Conservation (phyloP, 2,329 filamentous ascomycete species). For the Fonsecaea monophora region DNA sequence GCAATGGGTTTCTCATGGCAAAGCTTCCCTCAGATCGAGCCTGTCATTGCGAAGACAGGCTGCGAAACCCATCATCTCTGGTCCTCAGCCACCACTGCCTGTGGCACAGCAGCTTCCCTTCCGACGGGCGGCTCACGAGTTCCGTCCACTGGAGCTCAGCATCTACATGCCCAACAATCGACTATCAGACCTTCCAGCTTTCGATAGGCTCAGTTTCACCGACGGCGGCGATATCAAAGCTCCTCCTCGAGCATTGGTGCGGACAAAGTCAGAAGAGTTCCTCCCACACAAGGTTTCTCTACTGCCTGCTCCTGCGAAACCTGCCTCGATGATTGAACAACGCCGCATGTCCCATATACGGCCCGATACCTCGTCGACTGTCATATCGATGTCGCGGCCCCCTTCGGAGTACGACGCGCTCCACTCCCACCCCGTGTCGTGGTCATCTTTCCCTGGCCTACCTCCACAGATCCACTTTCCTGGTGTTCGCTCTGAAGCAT, state of each 20-base stretch:
- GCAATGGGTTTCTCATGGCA: slow-evolving; percentile 50
- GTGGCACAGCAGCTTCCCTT: slow-evolving; percentile 30
- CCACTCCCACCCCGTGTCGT: slow-evolving; percentile 41
- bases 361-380: slow-evolving; percentile 31
- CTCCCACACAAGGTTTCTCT: slow-evolving; percentile 29
- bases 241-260: slow-evolving; percentile 46
- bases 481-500: slow-evolving; percentile 37
- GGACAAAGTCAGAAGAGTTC: slow-evolving; percentile 39
- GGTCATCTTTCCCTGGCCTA: slow-evolving; percentile 39
- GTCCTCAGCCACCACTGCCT: slow-evolving; percentile 42
- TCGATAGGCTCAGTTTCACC: slow-evolving; percentile 49
- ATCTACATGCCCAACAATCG: slow-evolving; percentile 54
- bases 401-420: slow-evolving; percentile 40
- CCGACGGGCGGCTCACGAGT: slow-evolving; percentile 39
- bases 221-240: slow-evolving; percentile 42
- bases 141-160: slow-evolving; percentile 55
- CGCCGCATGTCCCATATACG: slow-evolving; percentile 28
- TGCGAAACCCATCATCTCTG: slow-evolving; percentile 49
- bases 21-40: slow-evolving; percentile 51
- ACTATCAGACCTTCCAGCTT: slow-evolving; percentile 54
- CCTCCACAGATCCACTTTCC: slow-evolving; percentile 42
- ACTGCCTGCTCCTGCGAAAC: slow-evolving; percentile 30
- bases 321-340: slow-evolving; percentile 39
- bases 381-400: slow-evolving; percentile 35
- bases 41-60: slow-evolving; percentile 48